phyloP scores from a whole-genome alignment of 73 alveolate species.

The Paramecium biaurelia region DNA sequence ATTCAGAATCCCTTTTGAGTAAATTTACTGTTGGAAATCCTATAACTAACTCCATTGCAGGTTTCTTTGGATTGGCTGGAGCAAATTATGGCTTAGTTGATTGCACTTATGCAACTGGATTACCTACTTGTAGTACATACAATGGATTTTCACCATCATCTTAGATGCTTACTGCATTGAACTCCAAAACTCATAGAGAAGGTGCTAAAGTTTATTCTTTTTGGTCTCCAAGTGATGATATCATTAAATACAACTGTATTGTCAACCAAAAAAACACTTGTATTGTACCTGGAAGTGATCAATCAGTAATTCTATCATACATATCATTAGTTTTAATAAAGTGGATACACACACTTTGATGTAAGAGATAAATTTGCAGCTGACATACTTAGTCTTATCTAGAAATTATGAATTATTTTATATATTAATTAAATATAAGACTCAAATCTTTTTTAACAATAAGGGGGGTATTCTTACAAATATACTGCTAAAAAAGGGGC shows the following conservation, averaged over 20 bases:
- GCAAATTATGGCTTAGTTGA: conserved; percentile 67
- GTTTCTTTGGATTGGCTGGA: conserved; percentile 68
- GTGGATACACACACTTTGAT: conserved; percentile 41
- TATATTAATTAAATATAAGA: background rate
- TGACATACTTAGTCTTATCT: background rate
- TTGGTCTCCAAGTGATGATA: conserved; percentile 53
- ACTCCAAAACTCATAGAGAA: background rate
- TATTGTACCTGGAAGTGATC: conserved; percentile 41
- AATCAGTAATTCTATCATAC: background rate
- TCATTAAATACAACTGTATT: conserved; percentile 9
- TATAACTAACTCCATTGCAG: conserved; percentile 60
- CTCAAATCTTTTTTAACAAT: background rate
- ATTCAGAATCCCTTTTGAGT: background rate
- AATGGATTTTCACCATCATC: conserved; percentile 54
- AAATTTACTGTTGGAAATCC: conserved; percentile 62
- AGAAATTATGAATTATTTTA: conserved; percentile 19
- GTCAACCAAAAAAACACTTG: conserved; percentile 24
- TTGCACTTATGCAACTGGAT: conserved; percentile 45
- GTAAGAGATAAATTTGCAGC: conserved; percentile 44
- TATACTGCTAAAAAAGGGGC: conserved; percentile 32
- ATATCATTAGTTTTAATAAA: background rate
- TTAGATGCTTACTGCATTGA: background rate
- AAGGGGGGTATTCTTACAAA: conserved; percentile 18
- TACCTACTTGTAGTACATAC: conserved; percentile 26
- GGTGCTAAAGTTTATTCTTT: conserved; percentile 8